Evolutionary conservation across 352 stramenopile species (phyloP), one percentile per base, ranked within the genome.

Genomic region (Pythium brachiatum): DNA sequence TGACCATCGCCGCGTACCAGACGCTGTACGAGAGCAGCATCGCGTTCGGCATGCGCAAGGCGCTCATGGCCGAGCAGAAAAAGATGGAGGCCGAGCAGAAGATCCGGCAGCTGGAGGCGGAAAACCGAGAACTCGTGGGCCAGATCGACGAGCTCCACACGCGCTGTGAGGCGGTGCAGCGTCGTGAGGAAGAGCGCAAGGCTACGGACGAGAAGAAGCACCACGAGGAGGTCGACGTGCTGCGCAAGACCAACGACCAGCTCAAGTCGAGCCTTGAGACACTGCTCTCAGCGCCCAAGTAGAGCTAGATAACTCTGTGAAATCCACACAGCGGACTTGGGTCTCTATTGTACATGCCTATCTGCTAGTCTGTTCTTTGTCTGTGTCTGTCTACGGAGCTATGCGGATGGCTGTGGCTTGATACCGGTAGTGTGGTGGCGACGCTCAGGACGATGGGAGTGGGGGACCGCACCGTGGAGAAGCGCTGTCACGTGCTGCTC

Each of bases 21-120:
- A 97, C 88, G 18, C 68, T 98, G 53, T 98, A 98, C 68, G 91
- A 98, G 69, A 93, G 77, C 20, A 92, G 78, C 43, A 97, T 97
- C 50, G 91, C 92, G 13, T 98, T 97, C 60, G 92, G 91, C 31
- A 97, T 98, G 80, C 84, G 92, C 62, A 97, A 98, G 72, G 91
- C 92, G 25, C 76, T 98, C 11, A 95, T 97, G 78, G 87, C 88
- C 9, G 89, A 97, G 74, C 92, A 98, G 60, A 86, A 84, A 51
- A 96, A 96, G 66, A 89, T 92, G 64, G 85, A 97, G 53, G 80
- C 93, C 21, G 75, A 96, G 62, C 77, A 88, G 39, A 84, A 86
- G 32, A 93, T 97, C 57, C 80, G 80, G 32, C 66, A 86, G n/a
- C 65, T 97, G 7, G 74, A 95, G 48, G 64, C 74, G 4, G 86